These are phyloP conservation scores for Trichophyton verrucosum DNA, from an alignment of 2,329 filamentous ascomycete species.

Conservation along the genomic window DNA sequence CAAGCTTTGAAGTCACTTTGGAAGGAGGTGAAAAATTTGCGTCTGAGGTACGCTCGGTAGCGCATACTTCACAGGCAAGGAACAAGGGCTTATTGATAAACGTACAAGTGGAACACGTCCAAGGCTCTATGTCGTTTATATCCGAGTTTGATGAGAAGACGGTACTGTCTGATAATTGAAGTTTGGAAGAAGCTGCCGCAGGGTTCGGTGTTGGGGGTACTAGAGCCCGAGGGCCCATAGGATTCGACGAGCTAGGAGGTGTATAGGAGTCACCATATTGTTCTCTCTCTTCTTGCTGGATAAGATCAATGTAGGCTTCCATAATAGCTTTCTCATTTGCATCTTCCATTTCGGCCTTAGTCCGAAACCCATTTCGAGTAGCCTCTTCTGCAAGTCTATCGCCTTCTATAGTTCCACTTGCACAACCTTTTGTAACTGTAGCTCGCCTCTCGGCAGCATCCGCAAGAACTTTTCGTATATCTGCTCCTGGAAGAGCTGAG, in stretches of 20 bases:
- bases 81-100: conserved; percentile 49
- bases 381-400: conserved; percentile 56
- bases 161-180: conserved; percentile 1
- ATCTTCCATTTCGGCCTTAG: conserved; percentile 74
- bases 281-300: conserved; percentile 62
- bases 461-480: conserved; percentile 61
- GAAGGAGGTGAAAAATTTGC: conserved; percentile 10
- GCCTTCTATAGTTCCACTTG: conserved; percentile 54
- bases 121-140: conserved; percentile 32
- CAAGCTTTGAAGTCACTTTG: conserved; percentile 1
- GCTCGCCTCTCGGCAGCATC: conserved; percentile 58
- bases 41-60: conserved; percentile 40
- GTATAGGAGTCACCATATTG: conserved; percentile 47
- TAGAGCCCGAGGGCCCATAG: conserved; percentile 33
- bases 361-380: conserved; percentile 62
- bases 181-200: conserved; percentile 18
- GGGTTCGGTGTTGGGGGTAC: conserved; percentile 29
- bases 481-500: conserved; percentile 43
- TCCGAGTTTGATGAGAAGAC: conserved; percentile 17
- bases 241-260: conserved; percentile 40
- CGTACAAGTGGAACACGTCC: conserved; percentile 51
- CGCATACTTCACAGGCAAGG: conserved; percentile 50
- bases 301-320: conserved; percentile 71
- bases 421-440: conserved; percentile 60
- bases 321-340: conserved; percentile 81